Conservation (phyloP, 2,329 filamentous ascomycete species). For the Onygena corvina region DNA sequence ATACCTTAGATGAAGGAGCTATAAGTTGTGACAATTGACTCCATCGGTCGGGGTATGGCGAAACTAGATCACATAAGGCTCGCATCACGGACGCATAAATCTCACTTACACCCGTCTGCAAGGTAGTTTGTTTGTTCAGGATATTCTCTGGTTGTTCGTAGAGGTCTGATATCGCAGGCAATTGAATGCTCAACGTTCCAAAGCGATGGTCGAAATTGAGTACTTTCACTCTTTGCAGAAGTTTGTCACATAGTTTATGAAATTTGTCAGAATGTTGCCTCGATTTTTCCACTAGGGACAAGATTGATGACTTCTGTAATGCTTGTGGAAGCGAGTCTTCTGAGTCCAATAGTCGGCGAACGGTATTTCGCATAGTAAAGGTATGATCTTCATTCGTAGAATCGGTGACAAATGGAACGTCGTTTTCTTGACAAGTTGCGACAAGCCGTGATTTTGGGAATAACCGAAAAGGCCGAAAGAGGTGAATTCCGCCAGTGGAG, state of each 20-base stretch:
- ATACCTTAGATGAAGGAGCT: not conserved
- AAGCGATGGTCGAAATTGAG: constrained; percentile 24
- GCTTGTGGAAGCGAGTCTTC: constrained; percentile 53
- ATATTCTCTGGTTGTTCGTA: not conserved
- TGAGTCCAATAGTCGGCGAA: constrained; percentile 53
- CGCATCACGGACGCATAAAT: constrained; percentile 14
- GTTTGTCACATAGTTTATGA: constrained; percentile 42
- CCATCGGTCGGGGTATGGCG: constrained; percentile 2
- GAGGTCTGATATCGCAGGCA: not conserved
- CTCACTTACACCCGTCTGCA: constrained; percentile 20
- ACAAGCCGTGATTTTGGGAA: constrained; percentile 56
- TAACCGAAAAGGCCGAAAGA: constrained; percentile 29
- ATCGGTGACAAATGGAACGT: constrained; percentile 70
- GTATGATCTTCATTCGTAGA: constrained; percentile 66
- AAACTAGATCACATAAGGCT: constrained; percentile 3
- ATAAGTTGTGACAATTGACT: not conserved
- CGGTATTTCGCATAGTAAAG: constrained; percentile 67
- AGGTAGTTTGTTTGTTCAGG: constrained; percentile 19
- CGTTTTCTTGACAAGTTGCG: constrained; percentile 54
- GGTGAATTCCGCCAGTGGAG: constrained; percentile 26
- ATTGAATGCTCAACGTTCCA: constrained; percentile 22
- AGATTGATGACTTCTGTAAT: constrained; percentile 52
- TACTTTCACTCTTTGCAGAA: constrained; percentile 35
- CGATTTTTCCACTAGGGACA: constrained; percentile 47
- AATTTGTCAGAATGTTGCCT: constrained; percentile 35